Evolutionary conservation across 352 stramenopile species (phyloP), one percentile per base, ranked within the genome.

Genomic region (Lagenidium giganteum): DNA sequence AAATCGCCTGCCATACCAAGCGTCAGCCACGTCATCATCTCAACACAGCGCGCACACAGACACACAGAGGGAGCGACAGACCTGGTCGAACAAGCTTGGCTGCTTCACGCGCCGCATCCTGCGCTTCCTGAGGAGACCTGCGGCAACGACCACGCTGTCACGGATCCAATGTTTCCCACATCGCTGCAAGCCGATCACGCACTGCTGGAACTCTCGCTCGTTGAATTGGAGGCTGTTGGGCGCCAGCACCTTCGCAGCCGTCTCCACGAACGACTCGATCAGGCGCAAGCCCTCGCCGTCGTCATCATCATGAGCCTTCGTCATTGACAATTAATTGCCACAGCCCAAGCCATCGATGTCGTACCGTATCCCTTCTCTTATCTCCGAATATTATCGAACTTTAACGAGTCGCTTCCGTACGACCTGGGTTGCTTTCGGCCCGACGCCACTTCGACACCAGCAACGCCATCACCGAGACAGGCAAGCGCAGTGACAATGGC

Each of bases 201-300:
- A 89, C 76, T 64, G 50, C 46, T 89, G 67, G 40, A 89, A 87
- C 45, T 89, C 77, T 25, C 83, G 57, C 42, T 83, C 69, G 47
- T 85, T 83, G 42, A 87, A 83, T 48, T 81, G 77, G 26, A 89
- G 45, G 35, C 69, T 85, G 39, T 89, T 89, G 26, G 77, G 77
- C 22, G 71, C 67, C 13, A 89, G 50, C 11, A 89, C 51, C 43
- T 81, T 64, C 34, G 59, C 57, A 2, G 69, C 69, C 16, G 64
- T 64, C 18, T 63, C 54, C 23, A 70, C 59, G 23, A 85, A 51
- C 38, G 56, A 49, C 4, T 42, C 51, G 31, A 85, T 41, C 31
- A 63, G 22, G 4, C 18, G 8, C 16, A 26, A 23, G 24, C 43
- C 16, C 30, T 27, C 36, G 4, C 27, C 38, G 6, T 22, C 14